Base-by-base conservation (phyloP, 2,329 filamentous ascomycete species). In the Ilyonectria mors-panacis region DNA sequence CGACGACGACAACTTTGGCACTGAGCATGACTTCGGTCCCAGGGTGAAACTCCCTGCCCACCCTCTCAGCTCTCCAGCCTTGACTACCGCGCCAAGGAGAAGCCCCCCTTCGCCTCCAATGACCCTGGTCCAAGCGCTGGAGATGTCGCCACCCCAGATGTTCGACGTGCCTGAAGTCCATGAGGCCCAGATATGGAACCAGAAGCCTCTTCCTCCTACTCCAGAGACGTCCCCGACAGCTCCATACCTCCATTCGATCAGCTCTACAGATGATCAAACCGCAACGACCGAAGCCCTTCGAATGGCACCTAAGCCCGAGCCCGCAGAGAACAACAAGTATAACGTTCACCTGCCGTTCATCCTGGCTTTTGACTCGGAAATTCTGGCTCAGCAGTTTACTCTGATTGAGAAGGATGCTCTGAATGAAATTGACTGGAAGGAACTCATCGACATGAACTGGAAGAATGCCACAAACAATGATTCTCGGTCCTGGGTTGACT, bases 371-470 rank as follows among this genome's bases (percentile, higher is more conserved):
- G 92, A 94, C 74, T 94, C 93, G 6, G 90, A 94, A 72, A 84
- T 92, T 3, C 85, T 96, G 28, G 93, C 93, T 3, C 92, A 95
- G 78, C 93, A 96, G 74, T 93, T 96, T 72, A 95, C 93, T 0
- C 86, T 96, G 37, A 93, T 96, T 53, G 93, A 96, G 76, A 95
- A 95, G 78, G 93, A 95, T 77, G 93, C 93, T 1, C 84, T 96
- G 23, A 93, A 94, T 72, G 93, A 95, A 78, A 93, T 96, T 69
- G 93, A 95, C 80, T 96, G 93, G 93, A 94, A 93, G 77, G 93
- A 96, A 73, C 85, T 96, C 13, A 93, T 95, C 61, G 92, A 94
- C 61, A 91, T 96, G 86, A 89, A 89, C 57, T 95, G 93, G 93
- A 94, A 93, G 77, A 89, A 94, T 73, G 84, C 86, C 19, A 86